Conservation (phyloP, 192 early-diverging fungal genomes). For the Jimgerdemannia flammicorona region DNA sequence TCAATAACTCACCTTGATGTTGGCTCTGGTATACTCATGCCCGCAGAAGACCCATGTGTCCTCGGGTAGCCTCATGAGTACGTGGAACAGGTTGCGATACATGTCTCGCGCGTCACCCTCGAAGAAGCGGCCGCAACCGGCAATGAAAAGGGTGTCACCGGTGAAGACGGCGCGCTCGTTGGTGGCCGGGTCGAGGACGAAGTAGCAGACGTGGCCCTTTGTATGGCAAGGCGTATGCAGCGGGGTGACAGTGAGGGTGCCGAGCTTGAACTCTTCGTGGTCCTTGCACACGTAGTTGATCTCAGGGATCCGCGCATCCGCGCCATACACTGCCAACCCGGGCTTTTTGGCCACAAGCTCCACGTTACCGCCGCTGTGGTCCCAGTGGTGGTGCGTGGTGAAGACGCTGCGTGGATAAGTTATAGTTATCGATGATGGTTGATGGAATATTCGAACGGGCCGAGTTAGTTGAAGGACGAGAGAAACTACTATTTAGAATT, state of each 20-base stretch:
- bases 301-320: conserved; percentile 80
- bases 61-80: conserved; percentile 48
- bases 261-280: conserved; percentile 71
- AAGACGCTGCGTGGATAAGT: conserved; percentile 39
- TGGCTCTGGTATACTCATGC: conserved; percentile 51
- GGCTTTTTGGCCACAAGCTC: conserved; percentile 51
- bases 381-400: conserved; percentile 88
- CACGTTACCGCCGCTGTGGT: conserved; percentile 83
- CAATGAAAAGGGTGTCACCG: conserved; percentile 50
- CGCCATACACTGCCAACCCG: conserved; percentile 74
- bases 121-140: conserved; percentile 53
- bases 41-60: conserved; percentile 63
- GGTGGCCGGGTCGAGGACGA: conserved; percentile 56
- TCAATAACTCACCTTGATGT: conserved; percentile 36
- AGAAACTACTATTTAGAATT: background rate
- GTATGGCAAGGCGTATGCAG: conserved; percentile 88
- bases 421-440: conserved; percentile 7
- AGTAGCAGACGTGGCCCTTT: conserved; percentile 81
- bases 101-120: conserved; percentile 58
- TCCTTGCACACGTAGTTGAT: conserved; percentile 72
- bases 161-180: conserved; percentile 48
- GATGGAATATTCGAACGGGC: too few species aligned
- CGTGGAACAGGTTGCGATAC: conserved; percentile 52
- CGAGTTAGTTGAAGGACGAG: too few species aligned
- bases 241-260: conserved; percentile 66